These are phyloP conservation scores for Rhynchosporium graminicola DNA, from an alignment of 2,329 filamentous ascomycete species.

Conservation along the genomic window DNA sequence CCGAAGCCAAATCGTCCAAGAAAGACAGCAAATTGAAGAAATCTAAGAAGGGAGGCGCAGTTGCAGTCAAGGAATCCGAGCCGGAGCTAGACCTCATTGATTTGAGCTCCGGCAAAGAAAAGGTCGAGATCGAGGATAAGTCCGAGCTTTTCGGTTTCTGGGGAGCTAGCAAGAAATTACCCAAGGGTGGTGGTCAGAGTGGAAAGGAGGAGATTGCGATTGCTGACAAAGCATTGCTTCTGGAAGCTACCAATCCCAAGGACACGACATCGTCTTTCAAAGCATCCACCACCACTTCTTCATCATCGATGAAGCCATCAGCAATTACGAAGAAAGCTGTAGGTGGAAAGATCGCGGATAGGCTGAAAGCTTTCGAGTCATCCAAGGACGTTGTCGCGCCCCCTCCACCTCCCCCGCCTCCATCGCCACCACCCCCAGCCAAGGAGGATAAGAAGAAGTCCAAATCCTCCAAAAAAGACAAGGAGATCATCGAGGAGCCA, in stretches of 20 bases:
- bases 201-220: conserved; percentile 47
- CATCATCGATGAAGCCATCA: conserved; percentile 45
- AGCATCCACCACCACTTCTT: conserved; percentile 41
- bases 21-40: conserved; percentile 44
- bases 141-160: conserved; percentile 55
- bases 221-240: conserved; percentile 53
- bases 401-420: conserved; percentile 36
- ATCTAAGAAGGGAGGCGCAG: conserved; percentile 37
- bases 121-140: conserved; percentile 39
- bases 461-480: conserved; percentile 44
- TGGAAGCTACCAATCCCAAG: conserved; percentile 48
- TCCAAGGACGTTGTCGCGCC: conserved; percentile 40
- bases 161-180: conserved; percentile 51
- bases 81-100: conserved; percentile 30
- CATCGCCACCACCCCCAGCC: conserved; percentile 45
- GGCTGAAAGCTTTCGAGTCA: conserved; percentile 57
- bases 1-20: conserved; percentile 40
- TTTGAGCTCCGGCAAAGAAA: conserved; percentile 42
- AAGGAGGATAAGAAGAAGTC: conserved; percentile 48
- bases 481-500: conserved; percentile 38
- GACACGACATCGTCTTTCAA: conserved; percentile 46
- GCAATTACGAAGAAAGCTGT: conserved; percentile 48
- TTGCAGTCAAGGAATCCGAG: conserved; percentile 38
- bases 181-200: conserved; percentile 37
- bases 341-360: conserved; percentile 53